These are phyloP conservation scores for Ceratocystis variospora DNA, from an alignment of 2,329 filamentous ascomycete species.

Conservation along the genomic window DNA sequence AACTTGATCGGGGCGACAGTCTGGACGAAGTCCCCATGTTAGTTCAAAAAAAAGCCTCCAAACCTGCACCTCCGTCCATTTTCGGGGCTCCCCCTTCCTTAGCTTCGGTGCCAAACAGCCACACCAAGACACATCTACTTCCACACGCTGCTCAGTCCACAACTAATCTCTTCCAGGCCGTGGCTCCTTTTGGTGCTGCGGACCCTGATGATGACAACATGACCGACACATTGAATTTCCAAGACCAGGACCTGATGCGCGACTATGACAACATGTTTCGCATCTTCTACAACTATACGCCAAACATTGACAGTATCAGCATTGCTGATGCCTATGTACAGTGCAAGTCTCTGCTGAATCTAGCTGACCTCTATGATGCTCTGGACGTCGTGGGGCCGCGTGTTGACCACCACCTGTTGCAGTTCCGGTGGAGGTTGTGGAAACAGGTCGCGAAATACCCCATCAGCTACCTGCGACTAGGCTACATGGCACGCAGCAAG, in stretches of 20 bases:
- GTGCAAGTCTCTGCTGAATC: slow-evolving; percentile 73
- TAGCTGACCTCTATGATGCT: slow-evolving; percentile 93
- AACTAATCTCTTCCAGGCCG: slow-evolving; percentile 66
- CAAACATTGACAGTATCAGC: slow-evolving; percentile 67
- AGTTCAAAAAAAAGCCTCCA: slow-evolving; percentile 54
- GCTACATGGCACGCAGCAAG: slow-evolving; percentile 69
- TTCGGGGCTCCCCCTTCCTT: slow-evolving; percentile 30
- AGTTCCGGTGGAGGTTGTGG: slow-evolving; percentile 82
- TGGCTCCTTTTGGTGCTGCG: slow-evolving; percentile 41
- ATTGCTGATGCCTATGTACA: slow-evolving; percentile 88
- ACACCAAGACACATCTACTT: neutral
- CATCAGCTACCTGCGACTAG: slow-evolving; percentile 78
- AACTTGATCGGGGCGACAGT: slow-evolving; percentile 62
- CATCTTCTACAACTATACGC: slow-evolving; percentile 88
- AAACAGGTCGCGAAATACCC: slow-evolving; percentile 96
- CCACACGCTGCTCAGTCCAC: slow-evolving; percentile 22
- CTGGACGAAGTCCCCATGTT: slow-evolving; percentile 75
- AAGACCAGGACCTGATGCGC: slow-evolving; percentile 63
- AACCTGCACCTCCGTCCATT: slow-evolving; percentile 4
- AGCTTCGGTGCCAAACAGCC: neutral
- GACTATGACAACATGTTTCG: slow-evolving; percentile 95
- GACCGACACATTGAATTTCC: slow-evolving; percentile 36
- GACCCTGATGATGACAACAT: slow-evolving; percentile 26
- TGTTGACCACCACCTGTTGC: slow-evolving; percentile 84
- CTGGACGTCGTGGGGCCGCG: slow-evolving; percentile 74